Percentiles rank a stretch among this genome's conserved stretches.
These are phyloP conservation scores for Saccharomyces jurei DNA, from an alignment of 805 yeast genomes.

Conservation along the genomic window DNA sequence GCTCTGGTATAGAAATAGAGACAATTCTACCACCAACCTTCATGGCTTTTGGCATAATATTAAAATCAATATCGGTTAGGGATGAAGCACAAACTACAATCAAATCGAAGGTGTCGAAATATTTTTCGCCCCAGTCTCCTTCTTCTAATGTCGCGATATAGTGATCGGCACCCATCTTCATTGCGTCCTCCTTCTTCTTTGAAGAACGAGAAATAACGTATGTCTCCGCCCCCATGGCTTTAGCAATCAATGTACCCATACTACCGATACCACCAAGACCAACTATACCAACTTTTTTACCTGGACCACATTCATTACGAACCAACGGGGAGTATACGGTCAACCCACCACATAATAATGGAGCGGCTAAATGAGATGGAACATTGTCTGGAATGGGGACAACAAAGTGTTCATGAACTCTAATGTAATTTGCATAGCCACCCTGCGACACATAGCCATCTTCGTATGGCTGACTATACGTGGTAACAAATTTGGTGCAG, in stretches of 20 bases:
- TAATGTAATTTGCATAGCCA: constrained; percentile 61
- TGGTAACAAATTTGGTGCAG: constrained; percentile 42
- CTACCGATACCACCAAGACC: constrained; percentile 55
- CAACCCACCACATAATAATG: constrained; percentile 71
- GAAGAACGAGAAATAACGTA: constrained; percentile 46
- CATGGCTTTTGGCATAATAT: constrained; percentile 24
- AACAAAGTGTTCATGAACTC: constrained; percentile 55
- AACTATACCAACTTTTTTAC: constrained; percentile 44
- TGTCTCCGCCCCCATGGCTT: constrained; percentile 54
- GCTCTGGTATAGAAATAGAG: constrained; percentile 21
- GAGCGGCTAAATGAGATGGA: constrained; percentile 52
- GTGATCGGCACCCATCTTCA: constrained; percentile 44
- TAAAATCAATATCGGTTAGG: constrained; percentile 33
- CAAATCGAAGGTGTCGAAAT: constrained; percentile 36
- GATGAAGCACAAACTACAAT: constrained; percentile 43
- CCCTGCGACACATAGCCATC: constrained; percentile 49
- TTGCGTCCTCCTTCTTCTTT: constrained; percentile 42
- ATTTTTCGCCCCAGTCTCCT: constrained; percentile 33
- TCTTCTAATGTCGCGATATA: constrained; percentile 48
- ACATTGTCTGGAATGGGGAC: constrained; percentile 54
- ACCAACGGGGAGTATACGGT: constrained; percentile 63
- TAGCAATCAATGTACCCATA: constrained; percentile 47
- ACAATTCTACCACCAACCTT: constrained; percentile 32
- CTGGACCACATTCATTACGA: constrained; percentile 43
- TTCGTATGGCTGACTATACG: constrained; percentile 41